These are phyloP conservation scores for Globisporangium lucens DNA, from an alignment of 352 stramenopile species.

Conservation along the genomic window DNA sequence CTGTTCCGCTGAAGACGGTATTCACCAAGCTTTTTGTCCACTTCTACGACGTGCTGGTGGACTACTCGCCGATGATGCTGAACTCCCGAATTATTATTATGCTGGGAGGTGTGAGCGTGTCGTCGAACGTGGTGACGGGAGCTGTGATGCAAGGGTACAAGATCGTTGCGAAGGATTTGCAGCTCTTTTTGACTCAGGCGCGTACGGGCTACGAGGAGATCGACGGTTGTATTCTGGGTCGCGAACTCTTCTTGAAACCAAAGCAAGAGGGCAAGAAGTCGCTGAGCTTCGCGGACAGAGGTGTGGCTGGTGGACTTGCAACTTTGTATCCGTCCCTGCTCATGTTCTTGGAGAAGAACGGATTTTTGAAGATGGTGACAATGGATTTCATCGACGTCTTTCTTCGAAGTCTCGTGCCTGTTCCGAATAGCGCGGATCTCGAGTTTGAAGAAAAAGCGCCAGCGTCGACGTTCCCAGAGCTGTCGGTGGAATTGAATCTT, in stretches of 20 bases:
- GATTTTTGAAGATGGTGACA: conserved; percentile 81
- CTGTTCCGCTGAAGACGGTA: conserved; percentile 69
- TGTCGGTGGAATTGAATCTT: conserved; percentile 80
- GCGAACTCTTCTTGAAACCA: conserved; percentile 49
- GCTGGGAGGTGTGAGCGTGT: conserved; percentile 69
- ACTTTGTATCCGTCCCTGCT: conserved; percentile 64
- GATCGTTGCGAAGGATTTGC: conserved; percentile 63
- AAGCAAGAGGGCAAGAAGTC: conserved; percentile 34
- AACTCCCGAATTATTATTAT: conserved; percentile 72
- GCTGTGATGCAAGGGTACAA: conserved; percentile 88
- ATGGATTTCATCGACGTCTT: conserved; percentile 87
- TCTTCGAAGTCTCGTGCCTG: conserved; percentile 57
- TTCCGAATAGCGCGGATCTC: conserved; percentile 14
- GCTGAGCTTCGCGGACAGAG: conserved; percentile 38
- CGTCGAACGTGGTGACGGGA: conserved; percentile 83
- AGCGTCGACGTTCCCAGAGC: conserved; percentile 50
- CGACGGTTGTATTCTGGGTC: conserved; percentile 57
- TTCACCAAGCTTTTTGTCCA: conserved; percentile 89
- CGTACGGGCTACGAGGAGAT: conserved; percentile 69
- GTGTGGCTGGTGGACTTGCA: neutral
- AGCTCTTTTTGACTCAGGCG: conserved; percentile 69
- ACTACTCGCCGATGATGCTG: conserved; percentile 69
- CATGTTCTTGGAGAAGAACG: conserved; percentile 77
- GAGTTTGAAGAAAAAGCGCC: conserved; percentile 33
- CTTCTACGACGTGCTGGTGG: conserved; percentile 77